These are phyloP conservation scores for Venturia asperata DNA, from an alignment of 2,329 filamentous ascomycete species.

Conservation along the genomic window DNA sequence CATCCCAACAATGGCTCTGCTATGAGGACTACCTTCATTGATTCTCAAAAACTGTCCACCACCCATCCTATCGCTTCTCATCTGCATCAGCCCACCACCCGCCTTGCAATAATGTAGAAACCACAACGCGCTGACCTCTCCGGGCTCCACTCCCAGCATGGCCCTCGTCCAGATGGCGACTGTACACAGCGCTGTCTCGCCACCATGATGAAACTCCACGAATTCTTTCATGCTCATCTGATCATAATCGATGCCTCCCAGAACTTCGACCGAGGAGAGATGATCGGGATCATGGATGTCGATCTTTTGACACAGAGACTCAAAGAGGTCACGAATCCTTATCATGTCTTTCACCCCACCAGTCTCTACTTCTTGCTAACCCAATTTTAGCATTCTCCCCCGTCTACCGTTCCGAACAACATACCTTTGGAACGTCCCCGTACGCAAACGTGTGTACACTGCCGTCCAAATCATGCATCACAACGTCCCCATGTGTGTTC, in stretches of 20 bases:
- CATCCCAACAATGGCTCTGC: background rate
- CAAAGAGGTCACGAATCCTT: constrained; percentile 2
- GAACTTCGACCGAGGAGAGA: background rate
- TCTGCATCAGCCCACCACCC: constrained; percentile 45
- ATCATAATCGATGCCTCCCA: background rate
- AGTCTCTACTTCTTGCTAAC: background rate
- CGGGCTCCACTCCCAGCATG: constrained; percentile 41
- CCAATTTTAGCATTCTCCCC: background rate
- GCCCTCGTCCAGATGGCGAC: background rate
- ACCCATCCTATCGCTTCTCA: constrained; percentile 46
- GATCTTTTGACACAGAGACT: constrained; percentile 6
- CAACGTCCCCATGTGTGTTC: background rate
- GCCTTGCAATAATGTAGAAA: constrained; percentile 51
- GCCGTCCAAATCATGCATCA: constrained; percentile 6
- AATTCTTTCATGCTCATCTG: constrained; percentile 14
- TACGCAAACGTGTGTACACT: constrained; percentile 7
- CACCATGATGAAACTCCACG: background rate
- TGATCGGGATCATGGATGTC: background rate
- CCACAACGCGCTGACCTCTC: constrained; percentile 45
- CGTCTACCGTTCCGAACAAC: background rate
- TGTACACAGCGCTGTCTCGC: background rate
- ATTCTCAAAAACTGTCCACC: constrained; percentile 49
- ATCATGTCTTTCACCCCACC: constrained; percentile 13
- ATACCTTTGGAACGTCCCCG: background rate
- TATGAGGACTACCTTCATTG: constrained; percentile 36